Conservation (phyloP, 2,329 filamentous ascomycete species). For the Aspergillus versicolor region DNA sequence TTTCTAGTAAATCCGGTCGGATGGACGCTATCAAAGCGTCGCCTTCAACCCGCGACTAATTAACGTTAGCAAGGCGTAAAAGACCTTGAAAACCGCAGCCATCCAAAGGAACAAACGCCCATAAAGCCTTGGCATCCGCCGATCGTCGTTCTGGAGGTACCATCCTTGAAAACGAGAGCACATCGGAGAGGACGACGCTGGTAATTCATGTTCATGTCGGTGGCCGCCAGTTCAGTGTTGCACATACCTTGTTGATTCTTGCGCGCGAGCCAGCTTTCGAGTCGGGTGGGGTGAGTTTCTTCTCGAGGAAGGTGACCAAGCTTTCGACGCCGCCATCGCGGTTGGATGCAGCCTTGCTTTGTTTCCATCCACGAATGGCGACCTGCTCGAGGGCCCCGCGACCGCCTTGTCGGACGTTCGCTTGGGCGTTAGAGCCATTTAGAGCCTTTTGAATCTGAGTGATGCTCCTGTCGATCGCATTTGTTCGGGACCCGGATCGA, state of each 20-base stretch:
- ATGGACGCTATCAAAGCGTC: slow-evolving; percentile 69
- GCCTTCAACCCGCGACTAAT: slow-evolving; percentile 68
- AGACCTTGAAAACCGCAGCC: slow-evolving; percentile 44
- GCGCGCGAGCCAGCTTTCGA: slow-evolving; percentile 53
- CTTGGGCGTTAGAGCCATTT: slow-evolving; percentile 32
- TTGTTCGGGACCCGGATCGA: slow-evolving; percentile 24
- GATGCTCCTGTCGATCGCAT: slow-evolving; percentile 30
- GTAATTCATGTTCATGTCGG: slow-evolving; percentile 39
- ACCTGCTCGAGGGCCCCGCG: slow-evolving; percentile 35
- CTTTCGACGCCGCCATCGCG: slow-evolving; percentile 65
- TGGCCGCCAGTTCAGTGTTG: slow-evolving; percentile 43
- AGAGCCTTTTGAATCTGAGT: slow-evolving; percentile 40
- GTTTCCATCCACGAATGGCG: slow-evolving; percentile 60
- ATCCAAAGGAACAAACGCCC: slow-evolving; percentile 37
- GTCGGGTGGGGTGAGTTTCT: slow-evolving; percentile 61
- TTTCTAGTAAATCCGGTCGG: slow-evolving; percentile 62
- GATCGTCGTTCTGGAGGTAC: slow-evolving; percentile 44
- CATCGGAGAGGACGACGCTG: slow-evolving; percentile 37
- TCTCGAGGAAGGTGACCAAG: slow-evolving; percentile 68
- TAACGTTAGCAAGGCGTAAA: slow-evolving; percentile 65
- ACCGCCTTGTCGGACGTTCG: slow-evolving; percentile 40
- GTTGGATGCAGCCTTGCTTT: slow-evolving; percentile 68
- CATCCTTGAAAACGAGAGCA: slow-evolving; percentile 44
- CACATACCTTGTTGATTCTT: slow-evolving; percentile 76
- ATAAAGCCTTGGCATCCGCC: slow-evolving; percentile 29